These are phyloP conservation scores for Camelina neglecta DNA, from an alignment of 345 rosid genomes.

Conservation along the genomic window DNA sequence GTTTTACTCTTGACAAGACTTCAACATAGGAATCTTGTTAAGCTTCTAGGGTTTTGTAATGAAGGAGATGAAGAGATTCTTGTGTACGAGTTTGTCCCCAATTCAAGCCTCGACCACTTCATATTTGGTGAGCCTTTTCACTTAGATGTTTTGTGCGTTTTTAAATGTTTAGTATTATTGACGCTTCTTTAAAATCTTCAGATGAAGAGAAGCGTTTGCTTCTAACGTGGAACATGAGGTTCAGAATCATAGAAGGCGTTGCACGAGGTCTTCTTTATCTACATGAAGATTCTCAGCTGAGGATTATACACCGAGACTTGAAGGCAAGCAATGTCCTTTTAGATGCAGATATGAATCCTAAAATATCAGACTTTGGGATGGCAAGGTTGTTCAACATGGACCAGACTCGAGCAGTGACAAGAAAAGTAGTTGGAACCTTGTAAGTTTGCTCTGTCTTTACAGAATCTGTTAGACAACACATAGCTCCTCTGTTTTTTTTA, in stretches of 20 bases:
- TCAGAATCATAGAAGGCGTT: slow-evolving; percentile 43
- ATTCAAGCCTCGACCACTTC: slow-evolving; percentile 52
- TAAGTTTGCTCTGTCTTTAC: slow-evolving; percentile 28
- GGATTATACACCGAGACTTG: slow-evolving; percentile 44
- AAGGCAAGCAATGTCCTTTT: slow-evolving; percentile 44
- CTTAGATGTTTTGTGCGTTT: not conserved
- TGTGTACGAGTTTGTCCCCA: slow-evolving; percentile 56
- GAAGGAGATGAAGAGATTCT: slow-evolving; percentile 52
- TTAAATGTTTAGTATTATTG: not conserved
- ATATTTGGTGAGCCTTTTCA: slow-evolving; percentile 47
- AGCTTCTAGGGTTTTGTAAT: slow-evolving; percentile 57
- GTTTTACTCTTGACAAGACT: slow-evolving; percentile 54
- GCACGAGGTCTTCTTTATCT: slow-evolving; percentile 46
- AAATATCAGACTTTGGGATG: slow-evolving; percentile 48
- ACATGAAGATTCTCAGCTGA: slow-evolving; percentile 42
- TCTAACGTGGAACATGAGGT: slow-evolving; percentile 35
- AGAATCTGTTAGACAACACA: not conserved
- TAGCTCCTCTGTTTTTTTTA: not conserved
- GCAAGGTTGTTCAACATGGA: slow-evolving; percentile 41
- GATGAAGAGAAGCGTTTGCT: slow-evolving; percentile 33
- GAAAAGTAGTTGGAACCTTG: slow-evolving; percentile 47
- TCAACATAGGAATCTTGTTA: slow-evolving; percentile 59
- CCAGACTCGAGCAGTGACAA: slow-evolving; percentile 41
- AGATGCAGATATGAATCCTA: slow-evolving; percentile 42
- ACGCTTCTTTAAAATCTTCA: not conserved